These are phyloP conservation scores for Ostreobium quekettii DNA, from an alignment of 139 green algal genomes.

Conservation along the genomic window DNA sequence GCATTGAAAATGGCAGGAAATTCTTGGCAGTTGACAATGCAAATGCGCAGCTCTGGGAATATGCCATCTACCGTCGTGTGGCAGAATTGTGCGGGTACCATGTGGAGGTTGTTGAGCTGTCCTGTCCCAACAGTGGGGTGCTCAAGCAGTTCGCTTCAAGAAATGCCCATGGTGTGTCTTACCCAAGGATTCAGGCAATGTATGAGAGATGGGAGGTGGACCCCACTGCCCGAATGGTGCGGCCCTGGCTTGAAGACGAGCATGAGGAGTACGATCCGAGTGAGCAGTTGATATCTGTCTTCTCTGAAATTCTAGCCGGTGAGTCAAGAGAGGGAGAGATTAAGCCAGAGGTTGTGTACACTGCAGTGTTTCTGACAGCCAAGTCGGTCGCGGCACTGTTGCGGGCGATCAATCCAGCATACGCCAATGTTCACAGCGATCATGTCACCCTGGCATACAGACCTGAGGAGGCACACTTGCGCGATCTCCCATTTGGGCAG, in stretches of 20 bases:
- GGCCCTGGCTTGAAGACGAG: background rate
- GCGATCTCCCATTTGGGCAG: background rate
- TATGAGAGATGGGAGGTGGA: background rate
- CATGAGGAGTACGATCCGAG: background rate
- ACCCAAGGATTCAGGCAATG: background rate
- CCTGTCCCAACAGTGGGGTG: background rate
- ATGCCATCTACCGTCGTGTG: background rate
- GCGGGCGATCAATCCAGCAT: too few species aligned
- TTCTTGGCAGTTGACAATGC: background rate
- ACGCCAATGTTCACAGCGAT: background rate
- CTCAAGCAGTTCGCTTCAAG: background rate
- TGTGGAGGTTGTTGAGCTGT: background rate
- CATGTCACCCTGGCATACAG: background rate
- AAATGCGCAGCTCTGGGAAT: background rate
- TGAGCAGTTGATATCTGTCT: background rate
- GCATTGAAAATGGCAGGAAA: background rate
- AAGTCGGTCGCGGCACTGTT: background rate
- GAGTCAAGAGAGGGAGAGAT: too few species aligned
- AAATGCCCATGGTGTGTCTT: background rate
- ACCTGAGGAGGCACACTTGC: background rate
- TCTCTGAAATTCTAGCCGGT: background rate
- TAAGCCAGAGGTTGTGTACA: background rate
- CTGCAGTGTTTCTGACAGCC: background rate
- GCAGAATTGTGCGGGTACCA: background rate
- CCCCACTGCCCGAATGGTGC: background rate